Evolutionary conservation across 495 filamentous ascomycete species (phyloP), one percentile per base, ranked within the genome.

Genomic region (Letharia columbiana): DNA sequence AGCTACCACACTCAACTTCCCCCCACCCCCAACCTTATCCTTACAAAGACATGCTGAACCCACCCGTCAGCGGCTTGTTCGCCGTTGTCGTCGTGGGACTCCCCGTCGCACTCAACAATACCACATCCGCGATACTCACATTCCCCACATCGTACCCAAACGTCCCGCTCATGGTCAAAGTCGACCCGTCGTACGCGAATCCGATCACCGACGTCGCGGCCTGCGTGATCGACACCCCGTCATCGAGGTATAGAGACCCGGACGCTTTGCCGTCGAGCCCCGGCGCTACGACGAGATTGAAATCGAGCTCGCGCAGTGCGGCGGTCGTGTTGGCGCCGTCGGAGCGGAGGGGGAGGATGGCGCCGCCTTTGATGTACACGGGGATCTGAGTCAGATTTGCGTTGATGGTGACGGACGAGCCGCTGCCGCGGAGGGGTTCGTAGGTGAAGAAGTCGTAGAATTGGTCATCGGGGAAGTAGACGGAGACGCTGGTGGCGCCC

Each of bases 391-490:
- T 85, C 69, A 85, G 79, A 57, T 70, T 75, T 69, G 90, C 54
- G 54, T 57, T 17, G 33, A 91, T 74, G 2, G 78, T 84, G 50
- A 86, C 71, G 42, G 70, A 77, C 9, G 71, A 71, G 12, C 87
- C 88, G 4, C 73, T 70, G n/a, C 88, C 87, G 8, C 76, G 78
- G 41, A 93, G 71, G 3, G 75, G 71, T 60, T 79, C 74, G 61
- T 82, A 79, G 1, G 87, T 90, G 75, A 83, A 84, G 80, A 82
- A 91, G 76, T 92, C 88, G 77, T 93, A 94, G 78, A 90, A 92
- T 65, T 85, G 71, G 71, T 89, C 89, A 45, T 87, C 70, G 49
- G 90, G 89, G 54, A 94, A 81, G 75, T 93, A 92, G 52, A 89
- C 84, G 18, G 83, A 77, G 5, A 91, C 87, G 42, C 79, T 81